Percentiles rank a stretch among this genome's conserved stretches.
phyloP scores from a whole-genome alignment of 2,329 filamentous ascomycete species.

The Phialophora verrucosa region DNA sequence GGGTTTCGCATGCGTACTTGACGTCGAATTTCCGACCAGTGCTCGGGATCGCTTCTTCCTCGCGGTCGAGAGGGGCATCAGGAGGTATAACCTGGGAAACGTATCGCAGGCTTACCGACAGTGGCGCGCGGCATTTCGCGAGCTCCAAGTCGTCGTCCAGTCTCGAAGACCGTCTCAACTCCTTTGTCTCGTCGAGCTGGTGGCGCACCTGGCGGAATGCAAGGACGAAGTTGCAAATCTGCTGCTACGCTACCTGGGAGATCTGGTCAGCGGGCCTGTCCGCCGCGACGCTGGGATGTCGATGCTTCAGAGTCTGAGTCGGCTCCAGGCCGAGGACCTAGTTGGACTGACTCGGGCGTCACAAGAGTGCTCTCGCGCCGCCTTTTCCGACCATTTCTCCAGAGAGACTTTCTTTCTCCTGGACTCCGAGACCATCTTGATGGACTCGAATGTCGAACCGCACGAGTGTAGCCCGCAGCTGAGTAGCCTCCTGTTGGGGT shows the following conservation, averaged over 20 bases:
- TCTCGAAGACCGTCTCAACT: constrained; percentile 11
- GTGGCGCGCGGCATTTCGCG: constrained; percentile 8
- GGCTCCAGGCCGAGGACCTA: constrained; percentile 3
- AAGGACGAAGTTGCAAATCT: constrained; percentile 6
- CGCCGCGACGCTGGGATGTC: neutral
- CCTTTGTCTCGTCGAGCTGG: constrained; percentile 10
- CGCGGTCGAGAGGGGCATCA: constrained; percentile 13
- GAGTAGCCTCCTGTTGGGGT: neutral
- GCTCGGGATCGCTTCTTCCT: constrained; percentile 6
- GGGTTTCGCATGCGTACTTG: constrained; percentile 10
- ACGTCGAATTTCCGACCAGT: neutral
- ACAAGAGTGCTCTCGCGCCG: neutral
- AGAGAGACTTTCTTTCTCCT: constrained; percentile 11
- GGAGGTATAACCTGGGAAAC: constrained; percentile 10
- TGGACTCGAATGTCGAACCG: neutral
- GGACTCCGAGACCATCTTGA: constrained; percentile 13
- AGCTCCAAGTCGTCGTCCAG: constrained; percentile 5
- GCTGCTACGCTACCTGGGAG: constrained; percentile 9
- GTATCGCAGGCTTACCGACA: constrained; percentile 20
- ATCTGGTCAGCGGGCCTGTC: neutral
- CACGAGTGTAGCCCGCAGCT: neutral
- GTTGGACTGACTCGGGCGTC: neutral
- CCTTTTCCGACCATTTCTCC: constrained; percentile 10
- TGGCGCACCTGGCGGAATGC: constrained; percentile 12
- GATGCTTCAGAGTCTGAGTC: constrained; percentile 7